Base-by-base conservation (phyloP, 106 monocot species). In the Dendrobium officinale region DNA sequence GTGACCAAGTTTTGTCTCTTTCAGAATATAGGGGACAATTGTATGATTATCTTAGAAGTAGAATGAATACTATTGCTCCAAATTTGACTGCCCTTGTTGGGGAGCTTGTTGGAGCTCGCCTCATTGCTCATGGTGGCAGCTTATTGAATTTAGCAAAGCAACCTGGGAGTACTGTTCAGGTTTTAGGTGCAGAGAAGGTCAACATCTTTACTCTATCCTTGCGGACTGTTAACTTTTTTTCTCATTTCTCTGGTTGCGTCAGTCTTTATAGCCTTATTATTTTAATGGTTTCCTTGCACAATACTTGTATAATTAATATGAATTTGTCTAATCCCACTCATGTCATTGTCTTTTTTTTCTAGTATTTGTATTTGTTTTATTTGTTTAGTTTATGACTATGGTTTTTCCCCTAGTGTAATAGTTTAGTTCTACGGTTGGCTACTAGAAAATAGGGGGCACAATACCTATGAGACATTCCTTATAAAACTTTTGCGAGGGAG, bases 141-240 rank as follows among this genome's bases (percentile, higher is more conserved):
- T 87, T 98, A 64, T 72, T 98, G 80, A 98, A 98, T 85, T 79
- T 98, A 44, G 86, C 94, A 67, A 98, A 98, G 81, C 97, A 98
- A 79, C 92, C 97, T 75, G 94, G 94, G 17, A 98, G 97, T 82
- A 98, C 97, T n/a, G 87, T 98, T 78, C 97, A 98, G 85, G 92
- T 98, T 88, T 89, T 98, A 80, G 97, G 94, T 82, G 97, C 97
- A n/a, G 94, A 98, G 58, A 98, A 98, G 97, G 97, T 98, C 75
- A 79, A 24, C 56, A 27, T 59, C 66, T 5, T 45, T 41, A 45
- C 24, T 24, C 20, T 68, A 2, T 5, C 1, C 27, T 43, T 75
- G 19, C 29, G 4, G 1, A 8, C 16, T 55, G 77, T 2, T 2
- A 41, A 19, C 2, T 66, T 45, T 20, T 44, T 56, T 33, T 42